A percentile compares a stretch with the other conserved stretches of the same genome.
These are phyloP conservation scores for Trichoderma guizhouense DNA, from an alignment of 2,329 filamentous ascomycete species.

Conservation along the genomic window DNA sequence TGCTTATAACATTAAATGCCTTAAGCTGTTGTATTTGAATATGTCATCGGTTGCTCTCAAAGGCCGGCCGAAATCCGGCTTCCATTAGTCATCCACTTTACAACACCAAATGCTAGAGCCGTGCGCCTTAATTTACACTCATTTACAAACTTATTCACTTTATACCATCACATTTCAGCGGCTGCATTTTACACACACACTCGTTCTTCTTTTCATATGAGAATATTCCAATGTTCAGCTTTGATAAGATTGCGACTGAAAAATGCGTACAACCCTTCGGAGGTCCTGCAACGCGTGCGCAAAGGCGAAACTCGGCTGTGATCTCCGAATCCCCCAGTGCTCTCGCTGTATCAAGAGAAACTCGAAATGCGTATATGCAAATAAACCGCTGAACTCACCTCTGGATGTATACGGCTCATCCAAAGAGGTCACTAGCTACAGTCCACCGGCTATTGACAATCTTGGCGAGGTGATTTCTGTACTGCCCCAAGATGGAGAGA, in stretches of 20 bases:
- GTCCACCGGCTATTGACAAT: background rate
- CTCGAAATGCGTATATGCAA: conserved; percentile 4
- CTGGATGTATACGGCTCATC: background rate
- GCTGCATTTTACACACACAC: background rate
- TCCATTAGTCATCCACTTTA: background rate
- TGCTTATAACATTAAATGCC: background rate
- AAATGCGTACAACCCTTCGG: conserved; percentile 14
- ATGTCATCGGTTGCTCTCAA: background rate
- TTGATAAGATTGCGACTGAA: background rate
- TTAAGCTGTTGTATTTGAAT: background rate
- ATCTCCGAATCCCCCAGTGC: conserved; percentile 12
- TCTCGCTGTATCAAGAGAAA: conserved; percentile 8
- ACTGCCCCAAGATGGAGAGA: background rate
- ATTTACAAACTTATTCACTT: background rate
- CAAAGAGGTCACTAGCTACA: background rate
- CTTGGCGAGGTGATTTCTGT: background rate
- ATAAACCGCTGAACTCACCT: background rate
- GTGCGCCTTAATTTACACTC: background rate
- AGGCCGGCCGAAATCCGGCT: background rate
- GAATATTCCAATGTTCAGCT: background rate
- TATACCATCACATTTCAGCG: background rate
- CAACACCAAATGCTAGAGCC: background rate
- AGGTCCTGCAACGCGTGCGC: conserved; percentile 13
- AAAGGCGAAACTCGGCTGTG: conserved; percentile 11
- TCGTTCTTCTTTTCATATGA: background rate